These are phyloP conservation scores for Cucurbita maxima DNA, from an alignment of 306 rosid species.

Conservation along the genomic window DNA sequence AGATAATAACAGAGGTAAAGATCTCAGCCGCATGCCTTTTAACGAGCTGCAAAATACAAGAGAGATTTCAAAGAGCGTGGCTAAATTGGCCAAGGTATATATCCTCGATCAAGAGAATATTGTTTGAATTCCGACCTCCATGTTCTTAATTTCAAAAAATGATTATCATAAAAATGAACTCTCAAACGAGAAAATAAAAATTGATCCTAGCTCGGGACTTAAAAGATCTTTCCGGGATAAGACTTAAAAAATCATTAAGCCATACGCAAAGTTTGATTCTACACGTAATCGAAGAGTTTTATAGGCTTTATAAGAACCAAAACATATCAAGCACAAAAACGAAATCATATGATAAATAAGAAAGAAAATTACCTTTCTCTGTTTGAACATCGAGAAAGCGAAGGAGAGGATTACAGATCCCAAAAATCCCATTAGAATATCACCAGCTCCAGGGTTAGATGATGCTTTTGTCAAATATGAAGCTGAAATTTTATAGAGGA, in stretches of 20 bases:
- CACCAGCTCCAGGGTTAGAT: slow-evolving; percentile 90
- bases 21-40: slow-evolving; percentile 96
- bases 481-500: slow-evolving; percentile 27
- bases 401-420: slow-evolving; percentile 95
- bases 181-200: not conserved
- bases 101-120: not conserved
- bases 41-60: slow-evolving; percentile 53
- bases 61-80: not conserved
- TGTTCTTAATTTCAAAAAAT: not conserved
- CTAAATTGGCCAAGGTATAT: not conserved
- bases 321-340: not conserved
- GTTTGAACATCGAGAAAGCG: slow-evolving; percentile 95
- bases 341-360: not conserved
- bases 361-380: slow-evolving; percentile 58
- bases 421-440: slow-evolving; percentile 86
- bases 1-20: slow-evolving; percentile 72
- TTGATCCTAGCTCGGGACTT: not conserved
- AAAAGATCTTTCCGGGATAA: not conserved
- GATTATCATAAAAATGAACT: not conserved
- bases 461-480: slow-evolving; percentile 69
- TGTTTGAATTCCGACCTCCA: not conserved
- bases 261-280: not conserved
- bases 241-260: not conserved
- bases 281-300: not conserved
- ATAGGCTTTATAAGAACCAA: not conserved